phyloP scores from a whole-genome alignment of 495 filamentous ascomycete species.

The Beverwykella pulmonaria region DNA sequence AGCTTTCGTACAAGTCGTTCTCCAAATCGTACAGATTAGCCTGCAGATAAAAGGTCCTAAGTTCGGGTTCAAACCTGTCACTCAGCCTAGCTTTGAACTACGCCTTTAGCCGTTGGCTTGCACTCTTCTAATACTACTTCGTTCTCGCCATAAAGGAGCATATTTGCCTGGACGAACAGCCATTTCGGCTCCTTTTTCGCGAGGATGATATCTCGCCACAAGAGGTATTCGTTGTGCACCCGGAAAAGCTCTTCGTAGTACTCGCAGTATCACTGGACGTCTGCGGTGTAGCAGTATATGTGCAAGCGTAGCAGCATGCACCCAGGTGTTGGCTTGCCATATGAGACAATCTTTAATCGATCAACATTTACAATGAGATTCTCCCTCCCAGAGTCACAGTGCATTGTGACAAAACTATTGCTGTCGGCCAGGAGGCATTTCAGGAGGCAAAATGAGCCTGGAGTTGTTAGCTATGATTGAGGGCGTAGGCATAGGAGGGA shows the following conservation, averaged over 20 bases:
- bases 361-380: constrained; percentile 47
- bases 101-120: constrained; percentile 45
- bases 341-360: constrained; percentile 42
- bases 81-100: constrained; percentile 51
- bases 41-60: not conserved
- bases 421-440: constrained; percentile 46
- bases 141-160: constrained; percentile 45
- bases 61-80: not conserved
- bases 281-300: constrained; percentile 54
- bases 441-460: constrained; percentile 52
- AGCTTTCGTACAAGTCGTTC: constrained; percentile 28
- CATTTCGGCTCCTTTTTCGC: constrained; percentile 41
- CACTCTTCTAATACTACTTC: constrained; percentile 51
- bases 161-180: constrained; percentile 53
- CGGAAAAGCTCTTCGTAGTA: constrained; percentile 50
- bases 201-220: constrained; percentile 48
- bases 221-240: constrained; percentile 47
- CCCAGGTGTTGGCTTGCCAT: constrained; percentile 51
- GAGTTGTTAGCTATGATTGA: not conserved
- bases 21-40: constrained; percentile 31
- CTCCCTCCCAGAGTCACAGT: constrained; percentile 20
- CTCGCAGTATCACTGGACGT: constrained; percentile 44
- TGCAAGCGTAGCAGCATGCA: constrained; percentile 51
- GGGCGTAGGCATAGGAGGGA: not conserved
- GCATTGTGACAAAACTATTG: constrained; percentile 42